These are phyloP conservation scores for Aspergillus hancockii DNA, from an alignment of 495 filamentous ascomycete genomes.

Conservation along the genomic window DNA sequence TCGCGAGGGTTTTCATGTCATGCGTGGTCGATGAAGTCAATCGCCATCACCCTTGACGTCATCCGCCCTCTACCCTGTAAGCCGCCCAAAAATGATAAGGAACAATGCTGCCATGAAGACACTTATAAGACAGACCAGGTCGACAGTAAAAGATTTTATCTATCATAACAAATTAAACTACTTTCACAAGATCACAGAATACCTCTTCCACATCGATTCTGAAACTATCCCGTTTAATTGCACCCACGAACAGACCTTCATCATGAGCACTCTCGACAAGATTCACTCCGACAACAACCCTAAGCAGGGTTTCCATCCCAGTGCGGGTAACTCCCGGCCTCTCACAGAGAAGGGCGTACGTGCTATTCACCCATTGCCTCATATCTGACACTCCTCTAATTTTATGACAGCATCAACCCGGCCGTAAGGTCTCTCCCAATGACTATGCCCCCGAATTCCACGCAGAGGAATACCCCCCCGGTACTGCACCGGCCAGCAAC, in stretches of 20 bases:
- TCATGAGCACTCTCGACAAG: conserved; percentile 11
- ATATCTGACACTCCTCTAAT: neutral
- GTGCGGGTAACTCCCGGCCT: conserved; percentile 52
- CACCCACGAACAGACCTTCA: neutral
- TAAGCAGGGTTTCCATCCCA: conserved; percentile 26
- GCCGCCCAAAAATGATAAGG: no score
- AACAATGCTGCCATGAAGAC: neutral
- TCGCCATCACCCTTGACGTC: conserved; percentile 7
- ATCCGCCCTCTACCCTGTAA: neutral
- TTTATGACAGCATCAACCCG: conserved; percentile 62
- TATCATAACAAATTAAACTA: neutral
- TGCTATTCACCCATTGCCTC: neutral
- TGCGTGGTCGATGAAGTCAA: conserved; percentile 5
- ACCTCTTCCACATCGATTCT: no score
- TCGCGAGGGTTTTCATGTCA: no score
- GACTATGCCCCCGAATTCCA: conserved; percentile 65
- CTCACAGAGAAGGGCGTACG: conserved; percentile 57
- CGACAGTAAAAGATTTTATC: neutral
- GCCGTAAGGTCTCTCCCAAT: conserved; percentile 55
- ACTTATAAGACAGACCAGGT: neutral
- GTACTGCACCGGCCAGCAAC: conserved; percentile 62
- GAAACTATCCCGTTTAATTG: neutral
- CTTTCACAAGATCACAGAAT: no score
- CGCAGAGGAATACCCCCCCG: conserved; percentile 59
- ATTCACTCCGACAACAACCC: conserved; percentile 10